phyloP scores from a whole-genome alignment of 176 grass and related monocot species.

The Dactylis glomerata region DNA sequence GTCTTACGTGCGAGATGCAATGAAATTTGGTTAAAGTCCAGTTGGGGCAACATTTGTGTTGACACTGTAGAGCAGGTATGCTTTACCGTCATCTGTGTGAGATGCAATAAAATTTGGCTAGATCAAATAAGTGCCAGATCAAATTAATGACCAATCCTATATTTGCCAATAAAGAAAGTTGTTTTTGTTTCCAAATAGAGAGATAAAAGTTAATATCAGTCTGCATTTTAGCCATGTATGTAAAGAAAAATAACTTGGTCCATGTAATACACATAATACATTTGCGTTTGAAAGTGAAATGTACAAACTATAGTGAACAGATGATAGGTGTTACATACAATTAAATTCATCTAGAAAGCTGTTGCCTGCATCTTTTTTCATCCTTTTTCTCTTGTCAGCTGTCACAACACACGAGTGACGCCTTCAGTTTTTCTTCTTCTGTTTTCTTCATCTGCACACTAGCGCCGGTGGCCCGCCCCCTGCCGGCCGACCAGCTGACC shows the following conservation, averaged over 20 bases:
- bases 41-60: neutral
- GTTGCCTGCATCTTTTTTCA: neutral
- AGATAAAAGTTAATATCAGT: neutral
- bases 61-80: neutral
- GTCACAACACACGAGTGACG: neutral
- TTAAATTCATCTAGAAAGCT: neutral
- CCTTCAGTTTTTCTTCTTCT: neutral
- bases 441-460: constrained; percentile 25
- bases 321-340: neutral
- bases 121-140: neutral
- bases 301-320: neutral
- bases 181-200: neutral
- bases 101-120: neutral
- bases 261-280: neutral
- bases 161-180: neutral
- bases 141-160: neutral
- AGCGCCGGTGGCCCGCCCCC: neutral
- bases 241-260: neutral
- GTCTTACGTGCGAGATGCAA: neutral
- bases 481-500: neutral
- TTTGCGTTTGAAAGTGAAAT: neutral
- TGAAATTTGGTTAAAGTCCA: neutral
- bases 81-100: neutral
- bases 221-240: neutral
- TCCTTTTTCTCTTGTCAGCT: neutral